Evolutionary conservation across 805 yeast species (phyloP).

Genomic region (Schwanniomyces occidentalis): DNA sequence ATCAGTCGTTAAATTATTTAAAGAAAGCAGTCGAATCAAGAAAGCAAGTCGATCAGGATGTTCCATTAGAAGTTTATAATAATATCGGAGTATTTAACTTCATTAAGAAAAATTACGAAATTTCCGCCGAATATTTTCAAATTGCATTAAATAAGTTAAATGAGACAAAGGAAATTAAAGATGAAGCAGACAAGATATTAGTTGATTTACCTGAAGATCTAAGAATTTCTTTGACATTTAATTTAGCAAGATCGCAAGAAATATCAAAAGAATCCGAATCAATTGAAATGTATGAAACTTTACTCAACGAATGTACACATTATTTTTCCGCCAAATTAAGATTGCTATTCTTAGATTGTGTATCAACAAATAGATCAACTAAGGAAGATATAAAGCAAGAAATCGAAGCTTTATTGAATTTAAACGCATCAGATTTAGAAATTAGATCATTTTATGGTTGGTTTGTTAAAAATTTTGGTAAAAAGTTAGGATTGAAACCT

Average conservation of each 20-base stretch:
- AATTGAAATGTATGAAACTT: slow-evolving; percentile 49
- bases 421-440: slow-evolving; percentile 66
- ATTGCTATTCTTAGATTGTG: slow-evolving; percentile 58
- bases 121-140: slow-evolving; percentile 58
- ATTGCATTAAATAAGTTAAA: slow-evolving; percentile 44
- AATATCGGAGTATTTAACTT: slow-evolving; percentile 85
- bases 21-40: slow-evolving; percentile 58
- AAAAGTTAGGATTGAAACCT: slow-evolving; percentile 46
- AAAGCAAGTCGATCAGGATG: slow-evolving; percentile 41
- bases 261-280: slow-evolving; percentile 40
- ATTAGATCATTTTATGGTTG: slow-evolving; percentile 91
- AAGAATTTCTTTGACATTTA: slow-evolving; percentile 47
- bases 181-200: slow-evolving; percentile 42
- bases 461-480: slow-evolving; percentile 68
- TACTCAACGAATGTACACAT: slow-evolving; percentile 62
- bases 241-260: slow-evolving; percentile 76
- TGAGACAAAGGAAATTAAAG: slow-evolving; percentile 24
- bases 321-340: slow-evolving; percentile 78
- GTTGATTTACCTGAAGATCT: slow-evolving; percentile 29
- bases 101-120: slow-evolving; percentile 57
- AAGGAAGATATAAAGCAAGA: slow-evolving; percentile 53
- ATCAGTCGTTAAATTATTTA: slow-evolving; percentile 66
- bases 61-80: slow-evolving; percentile 64
- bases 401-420: slow-evolving; percentile 53
- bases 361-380: slow-evolving; percentile 35